These are phyloP conservation scores for Debaryomycetaceae sp. DNA, from an alignment of 1,139 yeast species.

Conservation along the genomic window DNA sequence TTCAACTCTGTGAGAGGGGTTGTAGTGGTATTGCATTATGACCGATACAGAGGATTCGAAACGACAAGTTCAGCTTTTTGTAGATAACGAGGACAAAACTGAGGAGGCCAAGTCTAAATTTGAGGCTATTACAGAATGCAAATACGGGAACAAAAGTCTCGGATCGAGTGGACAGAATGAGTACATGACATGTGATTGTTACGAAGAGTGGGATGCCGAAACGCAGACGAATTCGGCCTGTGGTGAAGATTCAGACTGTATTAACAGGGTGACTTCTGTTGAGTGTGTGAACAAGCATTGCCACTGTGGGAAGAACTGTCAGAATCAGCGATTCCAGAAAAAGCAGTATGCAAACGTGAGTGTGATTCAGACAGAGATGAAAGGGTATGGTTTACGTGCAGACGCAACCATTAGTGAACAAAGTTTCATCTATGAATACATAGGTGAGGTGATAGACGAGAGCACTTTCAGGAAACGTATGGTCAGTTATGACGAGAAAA, in stretches of 20 bases:
- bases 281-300: slow-evolving; percentile 81
- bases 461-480: slow-evolving; percentile 66
- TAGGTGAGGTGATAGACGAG: slow-evolving; percentile 91
- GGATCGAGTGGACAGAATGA: slow-evolving; percentile 71
- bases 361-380: slow-evolving; percentile 74
- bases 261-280: slow-evolving; percentile 84
- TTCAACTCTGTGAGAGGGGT: background rate
- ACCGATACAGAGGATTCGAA: slow-evolving; percentile 8
- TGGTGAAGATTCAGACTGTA: slow-evolving; percentile 83
- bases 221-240: slow-evolving; percentile 61
- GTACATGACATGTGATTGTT: slow-evolving; percentile 89
- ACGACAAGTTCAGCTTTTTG: slow-evolving; percentile 32
- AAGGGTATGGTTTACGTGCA: slow-evolving; percentile 90
- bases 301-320: slow-evolving; percentile 75
- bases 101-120: slow-evolving; percentile 67
- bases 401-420: slow-evolving; percentile 53
- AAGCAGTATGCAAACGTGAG: slow-evolving; percentile 68
- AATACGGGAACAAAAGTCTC: slow-evolving; percentile 54
- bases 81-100: slow-evolving; percentile 56
- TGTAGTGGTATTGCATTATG: slow-evolving; percentile 2
- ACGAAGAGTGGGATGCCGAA: slow-evolving; percentile 40
- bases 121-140: slow-evolving; percentile 52
- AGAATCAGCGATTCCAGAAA: slow-evolving; percentile 82
- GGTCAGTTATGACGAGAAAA: slow-evolving; percentile 65
- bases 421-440: slow-evolving; percentile 81